Conservation (phyloP, 208 protist genomes). For the Leishmania lainsoni region DNA sequence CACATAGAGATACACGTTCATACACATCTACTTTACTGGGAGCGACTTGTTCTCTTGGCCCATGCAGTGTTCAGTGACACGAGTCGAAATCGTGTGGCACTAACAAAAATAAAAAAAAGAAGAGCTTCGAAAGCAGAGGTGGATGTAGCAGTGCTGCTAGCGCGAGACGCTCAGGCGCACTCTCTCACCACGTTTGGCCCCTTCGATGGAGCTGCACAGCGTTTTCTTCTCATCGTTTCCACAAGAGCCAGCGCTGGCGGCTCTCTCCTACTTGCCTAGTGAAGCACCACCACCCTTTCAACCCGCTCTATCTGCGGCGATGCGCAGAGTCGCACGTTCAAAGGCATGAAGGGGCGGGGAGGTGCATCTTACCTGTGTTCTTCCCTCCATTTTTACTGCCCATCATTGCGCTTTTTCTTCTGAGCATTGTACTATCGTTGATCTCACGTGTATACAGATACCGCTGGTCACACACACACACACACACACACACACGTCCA, state of each 20-base stretch:
- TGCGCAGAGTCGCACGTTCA: neutral
- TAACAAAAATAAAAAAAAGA: neutral
- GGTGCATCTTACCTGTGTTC: neutral
- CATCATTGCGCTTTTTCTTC: neutral
- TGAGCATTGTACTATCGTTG: neutral
- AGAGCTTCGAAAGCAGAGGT: neutral
- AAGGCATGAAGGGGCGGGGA: neutral
- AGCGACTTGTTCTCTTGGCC: neutral
- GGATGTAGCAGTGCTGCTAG: neutral
- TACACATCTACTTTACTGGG: neutral
- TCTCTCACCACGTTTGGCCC: neutral
- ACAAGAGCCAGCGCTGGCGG: neutral
- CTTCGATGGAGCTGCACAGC: neutral
- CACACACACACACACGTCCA: neutral
- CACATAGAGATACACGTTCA: neutral
- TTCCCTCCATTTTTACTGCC: neutral
- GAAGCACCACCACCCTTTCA: neutral
- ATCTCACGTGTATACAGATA: neutral
- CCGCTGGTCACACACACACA: neutral
- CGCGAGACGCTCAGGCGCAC: neutral
- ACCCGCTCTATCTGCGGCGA: neutral
- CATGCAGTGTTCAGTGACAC: neutral
- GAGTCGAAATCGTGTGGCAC: neutral
- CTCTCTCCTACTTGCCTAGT: neutral
- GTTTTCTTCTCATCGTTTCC: neutral